These are phyloP conservation scores for Talaromyces sp. DNA, from an alignment of 2,329 filamentous ascomycete genomes.

Conservation along the genomic window DNA sequence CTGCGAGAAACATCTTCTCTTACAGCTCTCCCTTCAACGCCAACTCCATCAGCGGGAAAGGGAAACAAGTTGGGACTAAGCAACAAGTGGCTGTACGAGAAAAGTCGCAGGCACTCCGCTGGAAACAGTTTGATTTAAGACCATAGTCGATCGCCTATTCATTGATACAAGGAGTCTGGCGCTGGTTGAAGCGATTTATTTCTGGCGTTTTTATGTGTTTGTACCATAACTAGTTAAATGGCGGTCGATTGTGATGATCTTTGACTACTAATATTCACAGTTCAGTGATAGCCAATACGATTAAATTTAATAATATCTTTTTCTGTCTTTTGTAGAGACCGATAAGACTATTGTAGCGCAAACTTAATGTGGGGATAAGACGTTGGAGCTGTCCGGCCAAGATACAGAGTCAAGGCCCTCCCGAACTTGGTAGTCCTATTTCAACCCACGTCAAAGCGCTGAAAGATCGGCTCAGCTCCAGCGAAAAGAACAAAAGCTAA, in stretches of 20 bases:
- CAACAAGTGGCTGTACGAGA: conserved; percentile 94
- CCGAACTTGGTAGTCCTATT: not conserved
- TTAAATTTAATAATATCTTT: not conserved
- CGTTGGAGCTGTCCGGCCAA: not conserved
- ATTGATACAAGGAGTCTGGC: conserved; percentile 14
- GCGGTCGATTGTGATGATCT: not conserved
- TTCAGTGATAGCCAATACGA: not conserved
- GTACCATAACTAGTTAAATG: not conserved
- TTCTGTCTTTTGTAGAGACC: not conserved
- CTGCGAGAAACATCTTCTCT: conserved; percentile 43
- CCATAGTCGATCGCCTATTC: conserved; percentile 2
- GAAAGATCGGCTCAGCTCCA: not conserved
- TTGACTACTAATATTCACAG: not conserved
- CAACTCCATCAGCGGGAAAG: conserved; percentile 64
- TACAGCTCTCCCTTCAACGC: conserved; percentile 62
- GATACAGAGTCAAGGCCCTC: not conserved
- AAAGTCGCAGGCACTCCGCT: conserved; percentile 50
- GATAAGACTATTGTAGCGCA: conserved; percentile 4
- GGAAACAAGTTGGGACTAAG: conserved; percentile 74
- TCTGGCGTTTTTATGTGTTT: conserved; percentile 7
- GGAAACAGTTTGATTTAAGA: conserved; percentile 28
- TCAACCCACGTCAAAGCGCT: conserved; percentile 2
- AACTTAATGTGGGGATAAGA: conserved; percentile 7
- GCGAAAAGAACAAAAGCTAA: not conserved
- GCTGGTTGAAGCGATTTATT: conserved; percentile 6